phyloP scores from a whole-genome alignment of 306 rosid genomes.

The Quercus bicolor region DNA sequence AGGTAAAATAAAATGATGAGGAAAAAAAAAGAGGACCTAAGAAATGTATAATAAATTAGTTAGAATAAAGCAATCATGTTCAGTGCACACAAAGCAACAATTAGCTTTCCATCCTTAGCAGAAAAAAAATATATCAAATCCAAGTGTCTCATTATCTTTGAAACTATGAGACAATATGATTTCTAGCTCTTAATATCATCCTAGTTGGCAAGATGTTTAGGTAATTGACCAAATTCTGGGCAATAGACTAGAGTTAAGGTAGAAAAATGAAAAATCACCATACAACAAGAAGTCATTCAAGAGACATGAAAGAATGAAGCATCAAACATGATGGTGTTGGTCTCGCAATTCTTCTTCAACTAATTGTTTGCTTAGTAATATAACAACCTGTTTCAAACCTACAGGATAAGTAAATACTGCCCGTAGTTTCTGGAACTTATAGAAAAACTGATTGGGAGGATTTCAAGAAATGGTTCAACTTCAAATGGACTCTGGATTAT shows the following conservation, averaged over 20 bases:
- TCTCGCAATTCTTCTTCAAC: background rate
- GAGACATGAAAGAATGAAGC: background rate
- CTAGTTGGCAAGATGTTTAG: background rate
- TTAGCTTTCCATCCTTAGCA: slow-evolving; percentile 6
- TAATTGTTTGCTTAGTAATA: background rate
- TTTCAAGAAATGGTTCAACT: background rate
- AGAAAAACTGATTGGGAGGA: background rate
- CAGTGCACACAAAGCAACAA: background rate
- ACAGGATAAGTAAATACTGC: background rate
- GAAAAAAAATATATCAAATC: background rate
- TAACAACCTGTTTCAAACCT: background rate
- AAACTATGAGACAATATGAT: background rate
- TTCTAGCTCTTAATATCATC: background rate
- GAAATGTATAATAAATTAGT: background rate
- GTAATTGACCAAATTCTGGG: background rate
- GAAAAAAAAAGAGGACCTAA: background rate
- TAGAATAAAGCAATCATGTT: background rate
- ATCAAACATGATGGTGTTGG: background rate
- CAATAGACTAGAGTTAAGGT: background rate
- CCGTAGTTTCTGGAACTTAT: background rate
- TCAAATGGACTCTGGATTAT: background rate
- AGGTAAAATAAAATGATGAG: background rate
- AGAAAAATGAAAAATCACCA: no score
- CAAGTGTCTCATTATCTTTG: background rate
- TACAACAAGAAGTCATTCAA: background rate